Percentiles rank a stretch among this genome's conserved stretches.
Conservation (phyloP, 805 yeast species). For the Nakazawaea holstii region DNA sequence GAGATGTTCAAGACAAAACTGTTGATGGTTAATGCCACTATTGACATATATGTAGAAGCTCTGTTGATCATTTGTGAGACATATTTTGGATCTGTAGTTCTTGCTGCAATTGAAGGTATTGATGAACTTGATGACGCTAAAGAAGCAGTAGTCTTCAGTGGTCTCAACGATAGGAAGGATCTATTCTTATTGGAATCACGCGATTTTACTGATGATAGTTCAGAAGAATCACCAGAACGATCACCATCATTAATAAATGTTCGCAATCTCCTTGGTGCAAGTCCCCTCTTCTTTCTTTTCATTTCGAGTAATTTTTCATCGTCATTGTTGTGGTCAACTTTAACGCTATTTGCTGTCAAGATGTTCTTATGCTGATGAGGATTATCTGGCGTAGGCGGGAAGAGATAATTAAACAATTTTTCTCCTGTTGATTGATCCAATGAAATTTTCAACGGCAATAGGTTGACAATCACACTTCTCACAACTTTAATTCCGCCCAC, state of each 20-base stretch:
- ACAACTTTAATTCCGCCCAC: slow-evolving; percentile 90
- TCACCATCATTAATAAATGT: neutral
- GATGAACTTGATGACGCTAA: neutral
- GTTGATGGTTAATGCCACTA: slow-evolving; percentile 50
- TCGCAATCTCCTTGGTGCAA: neutral
- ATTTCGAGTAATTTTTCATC: slow-evolving; percentile 26
- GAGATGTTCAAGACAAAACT: slow-evolving; percentile 59
- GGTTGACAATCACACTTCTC: slow-evolving; percentile 50
- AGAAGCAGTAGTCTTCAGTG: slow-evolving; percentile 9
- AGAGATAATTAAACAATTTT: slow-evolving; percentile 59
- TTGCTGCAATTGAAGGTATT: slow-evolving; percentile 6
- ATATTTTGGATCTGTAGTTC: slow-evolving; percentile 25
- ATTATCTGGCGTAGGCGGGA: slow-evolving; percentile 38
- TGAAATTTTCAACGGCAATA: slow-evolving; percentile 66
- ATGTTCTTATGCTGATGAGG: slow-evolving; percentile 8
- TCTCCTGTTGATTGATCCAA: slow-evolving; percentile 69
- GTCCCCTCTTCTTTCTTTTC: neutral
- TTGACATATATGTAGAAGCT: slow-evolving; percentile 67
- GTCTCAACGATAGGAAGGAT: neutral
- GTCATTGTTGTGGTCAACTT: slow-evolving; percentile 16
- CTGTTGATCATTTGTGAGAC: slow-evolving; percentile 65
- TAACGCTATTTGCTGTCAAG: slow-evolving; percentile 10
- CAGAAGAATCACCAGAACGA: neutral
- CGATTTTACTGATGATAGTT: neutral
- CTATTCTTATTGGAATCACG: neutral